These are phyloP conservation scores for Smallanthus sonchifolius DNA, from an alignment of 129 eudicot genomes.

Conservation along the genomic window DNA sequence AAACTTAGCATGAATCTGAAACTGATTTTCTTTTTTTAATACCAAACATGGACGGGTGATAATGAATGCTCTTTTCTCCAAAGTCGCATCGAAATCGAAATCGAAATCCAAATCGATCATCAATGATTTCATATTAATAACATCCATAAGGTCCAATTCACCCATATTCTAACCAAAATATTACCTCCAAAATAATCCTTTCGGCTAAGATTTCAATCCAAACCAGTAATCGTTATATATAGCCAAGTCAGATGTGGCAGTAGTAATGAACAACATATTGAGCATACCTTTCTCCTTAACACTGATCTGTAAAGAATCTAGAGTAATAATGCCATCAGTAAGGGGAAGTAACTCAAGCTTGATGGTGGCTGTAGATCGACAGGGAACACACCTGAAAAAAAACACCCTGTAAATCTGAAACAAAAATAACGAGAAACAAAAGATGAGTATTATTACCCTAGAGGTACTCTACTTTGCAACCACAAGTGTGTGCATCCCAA, in stretches of 20 bases:
- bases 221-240: neutral
- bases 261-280: neutral
- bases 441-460: constrained; percentile 58
- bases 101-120: neutral
- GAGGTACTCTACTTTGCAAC: constrained; percentile 94
- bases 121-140: neutral
- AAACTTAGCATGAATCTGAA: neutral
- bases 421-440: neutral
- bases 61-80: neutral
- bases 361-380: constrained; percentile 78
- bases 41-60: too few species aligned
- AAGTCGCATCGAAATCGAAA: neutral
- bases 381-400: constrained; percentile 70
- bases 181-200: neutral
- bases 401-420: constrained; percentile 10
- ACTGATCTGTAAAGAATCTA: constrained; percentile 77
- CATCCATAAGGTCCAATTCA: neutral
- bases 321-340: constrained; percentile 90
- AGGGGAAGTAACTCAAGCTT: constrained; percentile 95
- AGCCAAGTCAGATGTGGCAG: neutral
- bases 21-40: neutral
- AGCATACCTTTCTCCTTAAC: constrained; percentile 79
- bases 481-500: constrained; percentile 87
- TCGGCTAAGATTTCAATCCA: neutral
- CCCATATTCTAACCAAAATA: neutral